Conservation (phyloP, 129 eudicot species). For the Logfia minima region DNA sequence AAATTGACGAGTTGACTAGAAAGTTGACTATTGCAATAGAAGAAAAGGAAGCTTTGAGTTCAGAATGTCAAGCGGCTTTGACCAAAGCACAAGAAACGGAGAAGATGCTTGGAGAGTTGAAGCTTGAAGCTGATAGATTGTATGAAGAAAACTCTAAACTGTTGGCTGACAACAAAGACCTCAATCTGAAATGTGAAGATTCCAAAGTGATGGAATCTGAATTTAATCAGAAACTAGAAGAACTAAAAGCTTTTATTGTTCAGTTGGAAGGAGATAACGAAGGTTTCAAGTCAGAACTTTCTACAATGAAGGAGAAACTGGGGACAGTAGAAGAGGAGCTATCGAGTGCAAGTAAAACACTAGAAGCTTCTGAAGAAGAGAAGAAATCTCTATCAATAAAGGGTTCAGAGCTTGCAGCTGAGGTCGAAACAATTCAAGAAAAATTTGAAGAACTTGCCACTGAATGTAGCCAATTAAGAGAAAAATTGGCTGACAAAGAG, state of each 20-base stretch:
- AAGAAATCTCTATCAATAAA: conserved; percentile 46
- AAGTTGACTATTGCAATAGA: conserved; percentile 46
- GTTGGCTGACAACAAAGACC: conserved; percentile 40
- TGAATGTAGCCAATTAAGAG: conserved; percentile 50
- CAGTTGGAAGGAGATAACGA: conserved; percentile 55
- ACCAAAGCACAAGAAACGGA: conserved; percentile 53
- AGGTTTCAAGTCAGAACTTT: conserved; percentile 37
- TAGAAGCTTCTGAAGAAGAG: conserved; percentile 53
- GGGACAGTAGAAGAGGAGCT: conserved; percentile 50
- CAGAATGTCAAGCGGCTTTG: conserved; percentile 37
- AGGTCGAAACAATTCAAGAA: conserved; percentile 39
- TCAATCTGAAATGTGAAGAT: conserved; percentile 38
- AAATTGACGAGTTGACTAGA: conserved; percentile 53
- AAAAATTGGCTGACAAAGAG: conserved; percentile 48
- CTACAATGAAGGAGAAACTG: conserved; percentile 32
- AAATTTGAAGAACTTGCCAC: conserved; percentile 49
- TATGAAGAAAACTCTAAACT: conserved; percentile 54
- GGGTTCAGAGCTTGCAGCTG: conserved; percentile 47
- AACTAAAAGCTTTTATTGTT: conserved; percentile 31
- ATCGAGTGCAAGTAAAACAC: conserved; percentile 33
- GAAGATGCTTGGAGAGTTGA: conserved; percentile 36
- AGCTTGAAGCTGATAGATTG: conserved; percentile 46
- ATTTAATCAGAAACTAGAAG: conserved; percentile 50
- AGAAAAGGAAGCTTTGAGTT: conserved; percentile 50
- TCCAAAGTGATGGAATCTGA: conserved; percentile 43